A percentile compares a stretch with the other conserved stretches of the same genome.
Evolutionary conservation across 306 rosid genomes (phyloP).

Genomic region (Rosa persica): DNA sequence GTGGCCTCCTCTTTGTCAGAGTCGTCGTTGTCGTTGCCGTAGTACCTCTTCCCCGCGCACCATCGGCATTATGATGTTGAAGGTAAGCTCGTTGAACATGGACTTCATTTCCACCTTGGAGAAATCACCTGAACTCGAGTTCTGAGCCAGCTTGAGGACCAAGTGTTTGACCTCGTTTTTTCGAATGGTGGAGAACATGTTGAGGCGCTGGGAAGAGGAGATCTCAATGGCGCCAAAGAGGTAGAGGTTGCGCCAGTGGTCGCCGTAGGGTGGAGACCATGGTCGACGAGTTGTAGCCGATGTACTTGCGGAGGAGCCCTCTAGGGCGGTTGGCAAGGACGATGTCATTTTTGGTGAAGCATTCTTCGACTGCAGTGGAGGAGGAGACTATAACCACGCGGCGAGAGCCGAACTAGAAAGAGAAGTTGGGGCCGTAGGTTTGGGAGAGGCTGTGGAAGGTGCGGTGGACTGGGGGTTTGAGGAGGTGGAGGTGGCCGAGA

Average conservation of each 20-base stretch:
- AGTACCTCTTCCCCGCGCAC: conserved; percentile 65
- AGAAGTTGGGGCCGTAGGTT: conserved; percentile 40
- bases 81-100: conserved; percentile 45
- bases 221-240: conserved; percentile 55
- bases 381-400: conserved; percentile 53
- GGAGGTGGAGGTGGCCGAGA: conserved; percentile 59
- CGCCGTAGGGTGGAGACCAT: conserved; percentile 48
- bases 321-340: conserved; percentile 50
- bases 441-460: conserved; percentile 36
- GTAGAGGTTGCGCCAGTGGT: conserved; percentile 80
- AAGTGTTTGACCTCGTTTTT: conserved; percentile 46
- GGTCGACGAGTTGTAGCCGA: conserved; percentile 48
- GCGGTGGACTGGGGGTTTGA: conserved; percentile 47
- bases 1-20: conserved; percentile 35
- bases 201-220: conserved; percentile 47
- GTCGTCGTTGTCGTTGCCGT: conserved; percentile 26
- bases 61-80: conserved; percentile 66
- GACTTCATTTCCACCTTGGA: conserved; percentile 42
- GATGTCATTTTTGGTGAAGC: conserved; percentile 69
- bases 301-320: conserved; percentile 29
- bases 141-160: conserved; percentile 28
- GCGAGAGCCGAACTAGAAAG: conserved; percentile 35
- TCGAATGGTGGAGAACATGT: conserved; percentile 30
- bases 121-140: conserved; percentile 18
- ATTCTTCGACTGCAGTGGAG: conserved; percentile 41